These are phyloP conservation scores for Plasmodiophora brassicae DNA, from an alignment of 208 protist genomes.

Conservation along the genomic window DNA sequence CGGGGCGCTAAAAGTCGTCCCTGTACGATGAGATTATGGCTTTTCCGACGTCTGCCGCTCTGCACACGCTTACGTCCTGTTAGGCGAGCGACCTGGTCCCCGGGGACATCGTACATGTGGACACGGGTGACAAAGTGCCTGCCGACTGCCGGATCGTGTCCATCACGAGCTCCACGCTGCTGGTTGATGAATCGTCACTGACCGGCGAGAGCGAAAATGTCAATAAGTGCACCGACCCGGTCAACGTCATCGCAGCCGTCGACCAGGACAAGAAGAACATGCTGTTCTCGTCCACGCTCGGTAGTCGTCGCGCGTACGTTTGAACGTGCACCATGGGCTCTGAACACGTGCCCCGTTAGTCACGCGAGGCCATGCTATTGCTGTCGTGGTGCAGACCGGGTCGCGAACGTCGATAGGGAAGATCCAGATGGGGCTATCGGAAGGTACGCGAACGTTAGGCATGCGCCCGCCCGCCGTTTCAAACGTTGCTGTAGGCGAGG, in stretches of 20 bases:
- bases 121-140: slow-evolving; percentile 82
- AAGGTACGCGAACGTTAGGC: neutral
- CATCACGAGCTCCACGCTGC: slow-evolving; percentile 62
- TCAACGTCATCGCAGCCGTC: slow-evolving; percentile 28
- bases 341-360: slow-evolving; percentile 83
- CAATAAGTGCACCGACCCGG: slow-evolving; percentile 44
- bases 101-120: slow-evolving; percentile 84
- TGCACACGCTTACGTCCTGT: neutral
- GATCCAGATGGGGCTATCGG: neutral
- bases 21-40: neutral
- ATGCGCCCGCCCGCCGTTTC: neutral
- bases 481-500: neutral
- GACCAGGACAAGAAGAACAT: slow-evolving; percentile 61
- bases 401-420: neutral
- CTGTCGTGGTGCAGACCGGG: slow-evolving; percentile 84
- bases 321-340: too few relatives aligned
- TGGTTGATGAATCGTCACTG: slow-evolving; percentile 71
- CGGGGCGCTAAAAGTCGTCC: slow-evolving; percentile 56
- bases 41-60: neutral
- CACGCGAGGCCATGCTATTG: slow-evolving; percentile 75
- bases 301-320: neutral
- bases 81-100: slow-evolving; percentile 80
- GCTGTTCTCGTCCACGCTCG: slow-evolving; percentile 68
- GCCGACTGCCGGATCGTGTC: slow-evolving; percentile 82
- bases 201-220: slow-evolving; percentile 61